phyloP scores from a whole-genome alignment of 805 yeast species.

The Sugiyamaella lignohabitans region DNA sequence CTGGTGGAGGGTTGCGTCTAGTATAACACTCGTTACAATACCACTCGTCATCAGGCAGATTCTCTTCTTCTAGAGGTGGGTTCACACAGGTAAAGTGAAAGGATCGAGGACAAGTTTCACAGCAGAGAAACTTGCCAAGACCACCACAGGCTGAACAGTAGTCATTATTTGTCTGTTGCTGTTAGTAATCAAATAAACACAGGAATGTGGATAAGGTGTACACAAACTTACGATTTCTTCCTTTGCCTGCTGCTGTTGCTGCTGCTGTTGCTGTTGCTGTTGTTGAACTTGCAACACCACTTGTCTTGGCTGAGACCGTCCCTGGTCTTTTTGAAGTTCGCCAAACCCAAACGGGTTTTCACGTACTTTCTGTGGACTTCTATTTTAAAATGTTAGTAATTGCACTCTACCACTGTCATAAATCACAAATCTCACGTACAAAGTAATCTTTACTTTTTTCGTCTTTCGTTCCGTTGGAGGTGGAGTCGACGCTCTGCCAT shows the following conservation, averaged over 20 bases:
- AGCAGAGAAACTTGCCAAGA: slow-evolving; percentile 82
- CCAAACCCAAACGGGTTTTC: slow-evolving; percentile 42
- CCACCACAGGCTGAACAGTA: slow-evolving; percentile 89
- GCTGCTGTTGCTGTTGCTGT: slow-evolving; percentile 1
- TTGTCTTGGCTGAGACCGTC: slow-evolving; percentile 8
- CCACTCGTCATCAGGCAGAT: slow-evolving; percentile 87
- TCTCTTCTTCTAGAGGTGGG: slow-evolving; percentile 75
- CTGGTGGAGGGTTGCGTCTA: slow-evolving; percentile 35
- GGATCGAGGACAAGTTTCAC: slow-evolving; percentile 88
- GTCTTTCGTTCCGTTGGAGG: slow-evolving; percentile 6
- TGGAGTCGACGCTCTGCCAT: slow-evolving; percentile 9
- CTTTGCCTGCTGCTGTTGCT: not conserved
- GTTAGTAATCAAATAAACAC: not conserved
- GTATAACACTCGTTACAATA: slow-evolving; percentile 69
- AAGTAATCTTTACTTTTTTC: slow-evolving; percentile 12
- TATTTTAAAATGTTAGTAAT: not conserved
- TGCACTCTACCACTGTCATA: not conserved
- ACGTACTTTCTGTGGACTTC: slow-evolving; percentile 19
- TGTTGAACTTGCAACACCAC: slow-evolving; percentile 7
- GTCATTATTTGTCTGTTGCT: slow-evolving; percentile 60
- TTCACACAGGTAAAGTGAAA: slow-evolving; percentile 88
- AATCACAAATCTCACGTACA: slow-evolving; percentile 8
- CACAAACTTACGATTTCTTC: no score
- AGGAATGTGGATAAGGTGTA: slow-evolving; percentile 1
- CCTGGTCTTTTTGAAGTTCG: no score